Conservation (phyloP, 2,329 filamentous ascomycete genomes). For the Epichloe amarillans region DNA sequence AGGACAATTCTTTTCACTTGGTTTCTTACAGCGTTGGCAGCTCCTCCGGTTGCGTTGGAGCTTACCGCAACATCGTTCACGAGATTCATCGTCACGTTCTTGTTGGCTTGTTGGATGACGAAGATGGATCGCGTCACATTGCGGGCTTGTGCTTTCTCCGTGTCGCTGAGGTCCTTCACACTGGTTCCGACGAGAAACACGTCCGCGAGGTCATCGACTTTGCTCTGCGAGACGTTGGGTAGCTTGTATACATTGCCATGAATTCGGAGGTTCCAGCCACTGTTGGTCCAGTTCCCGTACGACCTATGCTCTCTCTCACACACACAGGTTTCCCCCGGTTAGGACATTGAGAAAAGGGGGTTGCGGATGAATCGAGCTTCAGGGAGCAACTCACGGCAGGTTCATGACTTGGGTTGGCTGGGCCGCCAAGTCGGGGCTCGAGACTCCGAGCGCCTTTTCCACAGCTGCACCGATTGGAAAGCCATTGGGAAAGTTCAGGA, state of each 20-base stretch:
- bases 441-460: slow-evolving; percentile 45
- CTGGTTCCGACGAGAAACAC: slow-evolving; percentile 54
- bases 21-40: slow-evolving; percentile 26
- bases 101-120: slow-evolving; percentile 56
- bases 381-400: slow-evolving; percentile 34
- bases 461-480: slow-evolving; percentile 51
- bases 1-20: too few relatives aligned
- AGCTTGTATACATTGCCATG: slow-evolving; percentile 75
- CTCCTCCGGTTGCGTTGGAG: slow-evolving; percentile 42
- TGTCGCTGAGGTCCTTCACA: slow-evolving; percentile 42
- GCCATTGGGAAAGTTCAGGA: slow-evolving; percentile 54
- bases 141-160: slow-evolving; percentile 52
- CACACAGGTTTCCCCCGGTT: not conserved
- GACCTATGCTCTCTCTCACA: slow-evolving; percentile 19
- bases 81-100: slow-evolving; percentile 51
- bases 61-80: slow-evolving; percentile 28
- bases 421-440: slow-evolving; percentile 43
- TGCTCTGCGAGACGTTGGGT: slow-evolving; percentile 51
- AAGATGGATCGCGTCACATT: slow-evolving; percentile 64
- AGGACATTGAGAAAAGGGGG: not conserved
- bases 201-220: slow-evolving; percentile 56
- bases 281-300: slow-evolving; percentile 67
- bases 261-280: slow-evolving; percentile 63
- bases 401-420: slow-evolving; percentile 59
- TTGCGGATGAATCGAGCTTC: not conserved